Evolutionary conservation across 2,329 filamentous ascomycete genomes (phyloP).

Genomic region (Aspergillus bombycis): DNA sequence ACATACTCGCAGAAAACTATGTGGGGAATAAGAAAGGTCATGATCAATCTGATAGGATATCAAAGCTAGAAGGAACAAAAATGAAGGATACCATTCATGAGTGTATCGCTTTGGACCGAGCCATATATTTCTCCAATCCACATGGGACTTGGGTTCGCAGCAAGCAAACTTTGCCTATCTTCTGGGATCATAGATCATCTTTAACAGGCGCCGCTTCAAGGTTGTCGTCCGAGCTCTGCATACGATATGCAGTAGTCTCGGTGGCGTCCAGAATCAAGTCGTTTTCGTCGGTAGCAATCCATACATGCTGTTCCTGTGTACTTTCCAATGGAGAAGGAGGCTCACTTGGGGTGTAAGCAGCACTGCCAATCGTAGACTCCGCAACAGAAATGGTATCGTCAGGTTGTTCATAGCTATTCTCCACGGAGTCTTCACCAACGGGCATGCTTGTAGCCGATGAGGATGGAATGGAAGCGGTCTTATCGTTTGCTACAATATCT

Average conservation of each 20-base stretch:
- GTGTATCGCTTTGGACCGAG: conserved; percentile 9
- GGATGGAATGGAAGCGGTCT: background rate
- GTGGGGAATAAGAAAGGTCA: conserved; percentile 38
- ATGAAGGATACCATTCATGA: conserved; percentile 16
- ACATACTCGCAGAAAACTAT: conserved; percentile 36
- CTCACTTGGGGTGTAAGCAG: no score
- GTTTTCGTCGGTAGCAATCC: conserved; percentile 35
- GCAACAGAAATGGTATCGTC: background rate
- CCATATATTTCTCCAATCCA: conserved; percentile 1
- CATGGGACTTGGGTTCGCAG: background rate
- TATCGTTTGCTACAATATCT: background rate
- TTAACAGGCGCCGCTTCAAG: conserved; percentile 50
- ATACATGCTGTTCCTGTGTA: conserved; percentile 37
- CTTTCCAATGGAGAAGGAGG: conserved; percentile 35
- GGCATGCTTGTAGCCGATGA: background rate
- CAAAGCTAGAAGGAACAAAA: conserved; percentile 15
- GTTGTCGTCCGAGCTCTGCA: conserved; percentile 49
- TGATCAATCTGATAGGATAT: conserved; percentile 14
- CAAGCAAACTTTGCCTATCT: background rate
- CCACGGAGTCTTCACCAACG: background rate
- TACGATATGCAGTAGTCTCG: conserved; percentile 33
- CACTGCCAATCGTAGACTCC: background rate
- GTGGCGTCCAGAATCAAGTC: conserved; percentile 38
- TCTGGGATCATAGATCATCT: conserved; percentile 29
- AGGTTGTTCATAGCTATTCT: background rate